Evolutionary conservation across 768 basidiomycete genomes (phyloP).

Genomic region (Galerina sulciceps): DNA sequence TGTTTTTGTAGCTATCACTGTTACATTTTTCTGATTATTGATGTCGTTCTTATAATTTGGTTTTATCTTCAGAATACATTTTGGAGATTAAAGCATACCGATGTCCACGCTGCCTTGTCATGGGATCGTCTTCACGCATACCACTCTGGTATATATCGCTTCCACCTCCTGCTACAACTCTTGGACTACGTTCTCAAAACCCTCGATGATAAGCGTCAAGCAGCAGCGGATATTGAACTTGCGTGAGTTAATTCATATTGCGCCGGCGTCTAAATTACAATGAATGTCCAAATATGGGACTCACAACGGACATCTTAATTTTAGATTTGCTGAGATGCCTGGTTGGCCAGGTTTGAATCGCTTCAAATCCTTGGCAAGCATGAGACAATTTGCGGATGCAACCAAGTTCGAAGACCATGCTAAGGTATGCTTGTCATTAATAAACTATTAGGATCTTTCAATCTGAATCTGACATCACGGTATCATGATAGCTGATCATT

Average conservation of each 20-base stretch:
- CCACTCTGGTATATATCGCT: constrained; percentile 31
- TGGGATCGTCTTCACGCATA: constrained; percentile 41
- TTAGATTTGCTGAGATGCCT: constrained; percentile 32
- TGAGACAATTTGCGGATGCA: constrained; percentile 35
- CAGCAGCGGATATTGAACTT: neutral
- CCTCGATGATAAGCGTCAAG: too few species aligned
- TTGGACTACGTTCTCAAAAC: constrained; percentile 18
- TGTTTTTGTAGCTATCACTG: constrained; percentile 22
- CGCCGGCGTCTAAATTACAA: too few species aligned
- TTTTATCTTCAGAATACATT: constrained; percentile 37
- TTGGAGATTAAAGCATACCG: constrained; percentile 34
- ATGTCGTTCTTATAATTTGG: neutral
- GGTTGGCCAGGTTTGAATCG: constrained; percentile 38
- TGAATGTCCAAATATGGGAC: too few species aligned
- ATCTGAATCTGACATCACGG: neutral
- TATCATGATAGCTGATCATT: constrained; percentile 26
- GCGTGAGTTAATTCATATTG: neutral
- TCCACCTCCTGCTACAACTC: constrained; percentile 34
- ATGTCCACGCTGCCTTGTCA: constrained; percentile 35
- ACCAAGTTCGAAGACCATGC: constrained; percentile 39
- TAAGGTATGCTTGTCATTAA: constrained; percentile 26
- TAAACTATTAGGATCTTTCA: neutral
- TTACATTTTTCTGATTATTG: neutral
- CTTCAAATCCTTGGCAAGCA: constrained; percentile 26
- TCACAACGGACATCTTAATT: neutral